A percentile compares a stretch with the other conserved stretches of the same genome.
These are phyloP conservation scores for Pestalotiopsis sp. DNA, from an alignment of 2,329 filamentous ascomycete genomes.

Conservation along the genomic window DNA sequence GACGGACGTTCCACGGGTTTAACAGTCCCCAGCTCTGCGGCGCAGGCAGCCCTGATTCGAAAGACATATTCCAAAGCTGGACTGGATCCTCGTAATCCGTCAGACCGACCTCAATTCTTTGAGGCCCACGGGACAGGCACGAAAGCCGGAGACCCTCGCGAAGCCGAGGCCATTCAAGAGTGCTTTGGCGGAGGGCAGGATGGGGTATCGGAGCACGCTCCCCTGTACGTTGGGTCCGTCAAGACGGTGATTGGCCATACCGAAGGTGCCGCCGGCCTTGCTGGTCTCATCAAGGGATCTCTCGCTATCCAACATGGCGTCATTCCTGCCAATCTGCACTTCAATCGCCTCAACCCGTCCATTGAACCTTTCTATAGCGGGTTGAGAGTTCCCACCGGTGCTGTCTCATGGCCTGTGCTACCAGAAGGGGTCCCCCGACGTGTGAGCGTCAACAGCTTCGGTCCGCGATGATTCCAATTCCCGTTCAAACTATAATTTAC, in stretches of 20 bases:
- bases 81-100: conserved; percentile 12
- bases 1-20: conserved; percentile 37
- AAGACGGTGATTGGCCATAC: conserved; percentile 19
- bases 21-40: conserved; percentile 29
- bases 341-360: conserved; percentile 8
- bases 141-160: conserved; percentile 43
- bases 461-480: not conserved
- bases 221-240: conserved; percentile 14
- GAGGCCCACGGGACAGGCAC: conserved; percentile 31
- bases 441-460: conserved; percentile 18
- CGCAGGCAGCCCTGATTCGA: conserved; percentile 35
- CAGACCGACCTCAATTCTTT: conserved; percentile 26
- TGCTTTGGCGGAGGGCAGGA: not conserved
- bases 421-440: not conserved
- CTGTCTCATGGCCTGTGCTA: conserved; percentile 9
- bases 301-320: conserved; percentile 5
- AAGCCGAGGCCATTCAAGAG: conserved; percentile 17
- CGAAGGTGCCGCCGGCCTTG: conserved; percentile 15
- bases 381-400: not conserved
- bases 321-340: conserved; percentile 18
- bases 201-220: not conserved
- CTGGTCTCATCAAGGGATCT: conserved; percentile 16
- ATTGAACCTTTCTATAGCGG: conserved; percentile 13
- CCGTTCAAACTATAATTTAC: not conserved
- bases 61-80: conserved; percentile 27